These are phyloP conservation scores for Wickerhamomyces subpelliculosus DNA, from an alignment of 805 yeast species.

Conservation along the genomic window DNA sequence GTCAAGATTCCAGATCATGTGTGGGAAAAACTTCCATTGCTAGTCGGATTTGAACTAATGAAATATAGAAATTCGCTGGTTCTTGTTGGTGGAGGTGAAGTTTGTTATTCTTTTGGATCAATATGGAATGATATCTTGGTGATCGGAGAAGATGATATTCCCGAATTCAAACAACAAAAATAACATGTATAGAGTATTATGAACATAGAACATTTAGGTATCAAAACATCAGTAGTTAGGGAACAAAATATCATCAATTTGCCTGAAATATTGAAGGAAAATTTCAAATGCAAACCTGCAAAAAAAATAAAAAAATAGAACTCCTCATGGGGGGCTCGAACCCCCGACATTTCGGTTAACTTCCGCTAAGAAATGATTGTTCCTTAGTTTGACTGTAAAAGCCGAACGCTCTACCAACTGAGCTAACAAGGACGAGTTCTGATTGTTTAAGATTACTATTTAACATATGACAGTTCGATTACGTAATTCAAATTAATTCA, in stretches of 20 bases:
- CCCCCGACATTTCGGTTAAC: constrained; percentile 14
- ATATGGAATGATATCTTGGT: constrained; percentile 31
- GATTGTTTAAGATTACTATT: background rate
- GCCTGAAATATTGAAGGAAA: background rate
- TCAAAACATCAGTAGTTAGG: too few species aligned
- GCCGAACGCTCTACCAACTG: constrained; percentile 11
- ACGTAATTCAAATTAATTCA: too few species aligned
- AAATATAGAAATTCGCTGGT: constrained; percentile 15
- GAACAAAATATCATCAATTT: background rate
- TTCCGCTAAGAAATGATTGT: constrained; percentile 4
- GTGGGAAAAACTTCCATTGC: constrained; percentile 39
- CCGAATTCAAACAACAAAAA: background rate
- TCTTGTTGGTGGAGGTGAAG: constrained; percentile 66
- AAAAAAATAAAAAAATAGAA: constrained; percentile 4
- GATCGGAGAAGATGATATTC: constrained; percentile 5
- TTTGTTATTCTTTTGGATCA: constrained; percentile 76
- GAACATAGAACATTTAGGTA: background rate
- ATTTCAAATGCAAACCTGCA: background rate
- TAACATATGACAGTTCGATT: too few species aligned
- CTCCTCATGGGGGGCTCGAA: constrained; percentile 14
- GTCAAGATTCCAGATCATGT: constrained; percentile 25
- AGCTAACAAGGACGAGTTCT: constrained; percentile 13
- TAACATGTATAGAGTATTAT: background rate
- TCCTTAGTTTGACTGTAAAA: constrained; percentile 8
- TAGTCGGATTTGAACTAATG: constrained; percentile 47